Evolutionary conservation across 305 asterid genomes (phyloP), one percentile per base, ranked within the genome.

Genomic region (Fraxinus sp.): DNA sequence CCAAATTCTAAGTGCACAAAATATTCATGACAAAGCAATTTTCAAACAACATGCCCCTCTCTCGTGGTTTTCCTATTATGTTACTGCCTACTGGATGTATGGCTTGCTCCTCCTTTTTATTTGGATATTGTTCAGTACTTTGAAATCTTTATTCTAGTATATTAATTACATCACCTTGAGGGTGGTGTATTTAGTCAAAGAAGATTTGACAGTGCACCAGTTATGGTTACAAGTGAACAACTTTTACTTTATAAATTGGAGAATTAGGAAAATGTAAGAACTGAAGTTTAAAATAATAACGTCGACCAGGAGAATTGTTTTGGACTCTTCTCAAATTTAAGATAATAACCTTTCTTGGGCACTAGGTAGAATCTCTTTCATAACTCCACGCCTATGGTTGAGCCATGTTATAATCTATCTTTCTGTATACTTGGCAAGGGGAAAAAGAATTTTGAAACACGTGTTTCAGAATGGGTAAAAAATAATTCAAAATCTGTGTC

Each of bases 361-460:
- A 28, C 36, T 4, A 28, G 37, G 35, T 68, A 28, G 74, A 68
- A 28, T 68, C 37, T 10, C 73, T 68, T 68, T 28, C 13, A 26
- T 24, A 20, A 18, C 74, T 14, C 13, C 44, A 39, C 20, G 55
- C 76, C 30, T 70, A 33, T 74, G 73, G 16, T 81, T 70, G 70
- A 81, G 81, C 36, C 24, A 74, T 74, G 24, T 30, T 33, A 20
- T 82, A 72, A 44, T 83, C 66, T 76, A 41, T 28, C n/a, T 36
- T 26, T 77, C 26, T 77, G 62, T 36, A 11, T 26, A 68, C 22
- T 37, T 76, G 73, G 68, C 16, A 7, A 55, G 76, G 74, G 57
- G 83, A 55, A 32, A 59, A 77, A 84, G 68, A 64, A 24, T 37
- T 82, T 68, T 78, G 30, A 78, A 74, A 33, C 35, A 75, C 13